phyloP scores from a whole-genome alignment of 192 early-diverging fungal species.

The Coemansia sp. region DNA sequence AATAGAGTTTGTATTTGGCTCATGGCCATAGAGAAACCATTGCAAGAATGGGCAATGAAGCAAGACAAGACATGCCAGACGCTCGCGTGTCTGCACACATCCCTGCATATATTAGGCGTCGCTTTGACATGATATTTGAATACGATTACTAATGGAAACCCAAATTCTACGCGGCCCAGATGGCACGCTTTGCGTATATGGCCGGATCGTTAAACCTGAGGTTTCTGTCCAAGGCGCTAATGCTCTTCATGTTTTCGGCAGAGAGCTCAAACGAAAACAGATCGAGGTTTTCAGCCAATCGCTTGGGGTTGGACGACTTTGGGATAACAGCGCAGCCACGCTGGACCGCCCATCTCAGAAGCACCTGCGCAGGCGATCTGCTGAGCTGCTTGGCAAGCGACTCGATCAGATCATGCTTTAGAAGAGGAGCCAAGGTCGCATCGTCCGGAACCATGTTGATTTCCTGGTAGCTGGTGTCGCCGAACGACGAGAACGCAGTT shows the following conservation, averaged over 20 bases:
- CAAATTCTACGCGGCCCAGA: slow-evolving; percentile 34
- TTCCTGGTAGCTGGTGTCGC: slow-evolving; percentile 36
- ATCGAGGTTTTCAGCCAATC: slow-evolving; percentile 52
- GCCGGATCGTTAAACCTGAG: slow-evolving; percentile 29
- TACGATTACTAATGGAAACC: too few species aligned
- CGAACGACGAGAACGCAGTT: slow-evolving; percentile 84
- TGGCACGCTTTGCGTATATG: slow-evolving; percentile 11
- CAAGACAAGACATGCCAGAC: too few species aligned
- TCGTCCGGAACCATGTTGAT: slow-evolving; percentile 7
- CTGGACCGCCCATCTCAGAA: slow-evolving; percentile 68
- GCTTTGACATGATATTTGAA: too few species aligned
- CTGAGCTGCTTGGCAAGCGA: slow-evolving; percentile 64
- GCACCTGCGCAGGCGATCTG: slow-evolving; percentile 62
- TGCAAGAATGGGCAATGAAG: too few species aligned
- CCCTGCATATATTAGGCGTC: too few species aligned
- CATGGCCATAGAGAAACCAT: too few species aligned
- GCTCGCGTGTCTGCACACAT: too few species aligned
- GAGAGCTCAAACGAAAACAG: slow-evolving; percentile 25
- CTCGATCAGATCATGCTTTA: slow-evolving; percentile 34
- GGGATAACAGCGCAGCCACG: slow-evolving; percentile 73
- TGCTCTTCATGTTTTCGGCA: slow-evolving; percentile 14
- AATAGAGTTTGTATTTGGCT: too few species aligned
- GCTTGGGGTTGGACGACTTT: slow-evolving; percentile 61
- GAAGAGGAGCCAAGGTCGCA: slow-evolving; percentile 8
- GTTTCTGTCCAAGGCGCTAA: slow-evolving; percentile 19